Percentiles rank a stretch among this genome's conserved stretches.
Conservation (phyloP, 805 yeast genomes). For the Candida loeiensis region DNA sequence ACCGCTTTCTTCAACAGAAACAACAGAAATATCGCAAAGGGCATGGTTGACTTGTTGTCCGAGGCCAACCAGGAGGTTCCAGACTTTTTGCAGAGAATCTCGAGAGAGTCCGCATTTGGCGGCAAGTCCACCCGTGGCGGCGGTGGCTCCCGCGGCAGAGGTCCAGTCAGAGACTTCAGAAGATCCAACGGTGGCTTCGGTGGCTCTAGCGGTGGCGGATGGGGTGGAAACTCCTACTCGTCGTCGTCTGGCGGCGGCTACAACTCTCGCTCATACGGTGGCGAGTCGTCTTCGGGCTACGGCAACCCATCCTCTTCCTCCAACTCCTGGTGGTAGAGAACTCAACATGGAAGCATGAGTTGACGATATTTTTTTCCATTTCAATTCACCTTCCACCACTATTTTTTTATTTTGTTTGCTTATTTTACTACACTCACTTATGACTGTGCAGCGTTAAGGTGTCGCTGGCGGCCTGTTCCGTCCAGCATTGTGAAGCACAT, state of each 20-base stretch:
- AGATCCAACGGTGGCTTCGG: conserved; percentile 31
- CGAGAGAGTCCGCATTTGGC: conserved; percentile 68
- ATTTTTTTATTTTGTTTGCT: conserved; percentile 13
- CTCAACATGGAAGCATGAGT: conserved; percentile 6
- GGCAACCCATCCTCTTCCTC: conserved; percentile 32
- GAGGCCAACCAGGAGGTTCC: conserved; percentile 99
- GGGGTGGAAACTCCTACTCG: conserved; percentile 20
- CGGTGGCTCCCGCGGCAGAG: conserved; percentile 45
- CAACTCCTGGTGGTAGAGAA: conserved; percentile 43
- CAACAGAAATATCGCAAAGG: conserved; percentile 85
- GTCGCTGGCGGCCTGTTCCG: conserved; percentile 12
- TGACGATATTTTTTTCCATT: conserved; percentile 12
- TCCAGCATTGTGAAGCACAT: conserved; percentile 4
- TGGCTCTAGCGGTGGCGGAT: conserved; percentile 18
- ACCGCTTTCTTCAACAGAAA: conserved; percentile 98
- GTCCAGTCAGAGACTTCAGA: conserved; percentile 56
- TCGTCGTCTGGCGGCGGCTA: conserved; percentile 13
- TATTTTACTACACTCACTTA: conserved; percentile 8
- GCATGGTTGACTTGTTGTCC: conserved; percentile 75
- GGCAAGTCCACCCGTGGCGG: conserved; percentile 32
- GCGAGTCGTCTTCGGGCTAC: conserved; percentile 23
- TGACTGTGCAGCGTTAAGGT: conserved; percentile 7
- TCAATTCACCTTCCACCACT: conserved; percentile 9
- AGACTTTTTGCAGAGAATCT: conserved; percentile 71
- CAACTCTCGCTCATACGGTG: conserved; percentile 16